Percentiles rank a stretch among this genome's conserved stretches.
Conservation (phyloP, 2,329 filamentous ascomycete species). For the Neofusicoccum cordaticola region DNA sequence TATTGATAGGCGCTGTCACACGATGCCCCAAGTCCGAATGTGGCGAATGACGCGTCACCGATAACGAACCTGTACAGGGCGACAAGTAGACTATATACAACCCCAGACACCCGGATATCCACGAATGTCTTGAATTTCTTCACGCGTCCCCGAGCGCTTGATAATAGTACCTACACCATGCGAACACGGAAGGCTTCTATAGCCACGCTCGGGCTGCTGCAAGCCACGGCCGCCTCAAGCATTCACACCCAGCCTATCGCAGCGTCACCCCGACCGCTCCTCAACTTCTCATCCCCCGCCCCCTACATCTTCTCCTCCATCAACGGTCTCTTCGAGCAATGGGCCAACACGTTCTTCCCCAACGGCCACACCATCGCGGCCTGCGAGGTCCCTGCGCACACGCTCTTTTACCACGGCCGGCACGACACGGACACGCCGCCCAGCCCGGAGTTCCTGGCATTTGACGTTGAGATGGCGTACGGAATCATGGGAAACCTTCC, state of each 20-base stretch:
- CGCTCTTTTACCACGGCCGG: conserved; percentile 51
- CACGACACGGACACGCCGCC: conserved; percentile 41
- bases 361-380: conserved; percentile 50
- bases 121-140: background rate
- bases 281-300: conserved; percentile 49
- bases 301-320: conserved; percentile 51
- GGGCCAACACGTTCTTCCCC: conserved; percentile 52
- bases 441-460: conserved; percentile 53
- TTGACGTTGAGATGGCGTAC: conserved; percentile 55
- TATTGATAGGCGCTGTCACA: background rate
- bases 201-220: background rate
- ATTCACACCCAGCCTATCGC: background rate
- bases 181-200: background rate
- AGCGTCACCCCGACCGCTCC: conserved; percentile 12
- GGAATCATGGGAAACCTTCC: conserved; percentile 49
- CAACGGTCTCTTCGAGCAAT: conserved; percentile 49
- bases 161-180: background rate
- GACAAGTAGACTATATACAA: background rate
- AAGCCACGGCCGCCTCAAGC: background rate
- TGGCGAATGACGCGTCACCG: conserved; percentile 16
- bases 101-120: background rate
- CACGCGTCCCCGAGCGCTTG: background rate
- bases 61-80: background rate
- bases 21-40: background rate
- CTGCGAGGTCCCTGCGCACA: conserved; percentile 47